These are phyloP conservation scores for Penicillium samsonianum DNA, from an alignment of 495 filamentous ascomycete species.

Conservation along the genomic window DNA sequence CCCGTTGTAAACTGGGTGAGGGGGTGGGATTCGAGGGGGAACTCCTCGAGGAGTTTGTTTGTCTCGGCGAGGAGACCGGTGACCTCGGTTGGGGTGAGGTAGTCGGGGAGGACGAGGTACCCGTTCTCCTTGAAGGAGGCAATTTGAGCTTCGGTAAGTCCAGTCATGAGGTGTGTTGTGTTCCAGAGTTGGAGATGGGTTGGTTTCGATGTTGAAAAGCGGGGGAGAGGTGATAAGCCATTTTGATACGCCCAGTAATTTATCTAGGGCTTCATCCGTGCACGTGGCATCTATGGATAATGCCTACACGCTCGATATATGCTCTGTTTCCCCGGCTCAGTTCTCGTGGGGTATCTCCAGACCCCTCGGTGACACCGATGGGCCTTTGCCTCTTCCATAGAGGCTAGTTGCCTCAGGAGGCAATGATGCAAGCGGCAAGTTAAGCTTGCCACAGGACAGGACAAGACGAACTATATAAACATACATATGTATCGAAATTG, in stretches of 20 bases:
- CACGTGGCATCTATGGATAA: slow-evolving; percentile 1
- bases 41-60: slow-evolving; percentile 67
- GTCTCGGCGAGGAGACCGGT: slow-evolving; percentile 72
- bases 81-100: slow-evolving; percentile 65
- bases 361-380: slow-evolving; percentile 1
- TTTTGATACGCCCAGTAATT: slow-evolving; percentile 4
- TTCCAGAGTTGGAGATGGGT: slow-evolving; percentile 1
- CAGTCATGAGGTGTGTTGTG: slow-evolving; percentile 30
- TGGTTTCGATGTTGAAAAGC: slow-evolving; percentile 9
- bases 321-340: not conserved
- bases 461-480: slow-evolving; percentile 1
- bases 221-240: slow-evolving; percentile 11
- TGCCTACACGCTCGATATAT: not conserved
- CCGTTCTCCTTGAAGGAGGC: slow-evolving; percentile 74
- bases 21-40: slow-evolving; percentile 78
- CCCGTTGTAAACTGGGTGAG: slow-evolving; percentile 92
- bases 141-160: slow-evolving; percentile 73
- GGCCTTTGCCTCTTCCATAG: slow-evolving; percentile 9
- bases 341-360: slow-evolving; percentile 1
- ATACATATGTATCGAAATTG: not conserved
- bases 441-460: slow-evolving; percentile 9
- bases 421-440: slow-evolving; percentile 14
- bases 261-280: slow-evolving; percentile 5
- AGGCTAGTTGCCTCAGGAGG: slow-evolving; percentile 4
- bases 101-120: slow-evolving; percentile 84